phyloP scores from a whole-genome alignment of 352 stramenopile species.

The Globisporangium okanoganense region DNA sequence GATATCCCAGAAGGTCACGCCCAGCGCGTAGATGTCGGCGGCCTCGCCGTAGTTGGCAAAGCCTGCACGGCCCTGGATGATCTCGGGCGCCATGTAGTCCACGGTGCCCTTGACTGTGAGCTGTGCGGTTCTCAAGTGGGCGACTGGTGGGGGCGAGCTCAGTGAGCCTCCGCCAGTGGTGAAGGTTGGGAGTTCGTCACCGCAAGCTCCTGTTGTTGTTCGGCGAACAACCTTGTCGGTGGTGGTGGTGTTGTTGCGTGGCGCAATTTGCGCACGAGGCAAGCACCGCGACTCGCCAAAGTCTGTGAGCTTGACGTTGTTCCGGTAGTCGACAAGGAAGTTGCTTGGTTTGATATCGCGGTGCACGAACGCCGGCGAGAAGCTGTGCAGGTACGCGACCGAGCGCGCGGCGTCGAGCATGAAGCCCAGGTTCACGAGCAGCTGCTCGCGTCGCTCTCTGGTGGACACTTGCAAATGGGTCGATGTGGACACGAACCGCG shows the following conservation, averaged over 20 bases:
- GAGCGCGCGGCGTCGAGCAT: background rate
- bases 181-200: background rate
- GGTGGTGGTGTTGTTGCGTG: background rate
- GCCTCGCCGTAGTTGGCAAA: slow-evolving; percentile 31
- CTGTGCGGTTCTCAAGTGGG: background rate
- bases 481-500: background rate
- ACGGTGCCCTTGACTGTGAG: slow-evolving; percentile 26
- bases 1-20: slow-evolving; percentile 53
- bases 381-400: background rate
- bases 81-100: slow-evolving; percentile 57
- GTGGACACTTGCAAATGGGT: background rate
- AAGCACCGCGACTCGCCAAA: slow-evolving; percentile 58
- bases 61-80: slow-evolving; percentile 32
- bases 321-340: slow-evolving; percentile 1
- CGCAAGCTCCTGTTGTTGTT: background rate
- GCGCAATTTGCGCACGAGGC: slow-evolving; percentile 10
- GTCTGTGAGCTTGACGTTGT: slow-evolving; percentile 63
- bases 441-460: background rate
- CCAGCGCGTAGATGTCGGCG: slow-evolving; percentile 46
- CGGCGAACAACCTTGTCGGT: background rate
- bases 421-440: background rate
- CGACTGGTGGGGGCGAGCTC: background rate
- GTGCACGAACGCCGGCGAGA: background rate
- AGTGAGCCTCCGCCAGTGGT: background rate
- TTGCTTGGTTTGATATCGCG: background rate